These are phyloP conservation scores for Cyclostephanos invisitatus DNA, from an alignment of 108 stramenopile genomes.

Conservation along the genomic window DNA sequence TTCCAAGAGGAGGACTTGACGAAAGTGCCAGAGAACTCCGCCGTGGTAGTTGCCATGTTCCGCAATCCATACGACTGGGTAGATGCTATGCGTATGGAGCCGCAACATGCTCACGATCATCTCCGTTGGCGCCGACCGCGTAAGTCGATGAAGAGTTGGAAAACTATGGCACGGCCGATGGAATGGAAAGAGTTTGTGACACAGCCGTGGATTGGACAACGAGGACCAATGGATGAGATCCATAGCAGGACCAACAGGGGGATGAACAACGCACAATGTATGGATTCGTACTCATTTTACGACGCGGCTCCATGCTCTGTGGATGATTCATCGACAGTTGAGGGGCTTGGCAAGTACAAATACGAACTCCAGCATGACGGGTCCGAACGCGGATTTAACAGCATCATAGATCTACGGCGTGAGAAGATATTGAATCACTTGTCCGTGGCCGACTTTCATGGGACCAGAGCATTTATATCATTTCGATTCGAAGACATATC, in stretches of 20 bases:
- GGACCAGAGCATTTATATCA: slow-evolving; percentile 39
- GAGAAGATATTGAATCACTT: slow-evolving; percentile 49
- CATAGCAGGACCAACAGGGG: slow-evolving; percentile 7
- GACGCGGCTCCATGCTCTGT: slow-evolving; percentile 28
- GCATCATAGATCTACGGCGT: slow-evolving; percentile 40
- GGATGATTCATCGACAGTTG: slow-evolving; percentile 18
- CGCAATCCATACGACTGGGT: slow-evolving; percentile 52
- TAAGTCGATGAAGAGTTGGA: not conserved
- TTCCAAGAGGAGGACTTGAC: slow-evolving; percentile 1
- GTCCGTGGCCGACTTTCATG: slow-evolving; percentile 29
- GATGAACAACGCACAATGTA: slow-evolving; percentile 22
- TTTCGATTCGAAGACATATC: slow-evolving; percentile 46
- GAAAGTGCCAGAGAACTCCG: slow-evolving; percentile 26
- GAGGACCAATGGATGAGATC: slow-evolving; percentile 14
- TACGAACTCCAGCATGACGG: slow-evolving; percentile 47
- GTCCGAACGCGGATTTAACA: slow-evolving; percentile 34
- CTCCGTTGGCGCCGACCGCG: not conserved
- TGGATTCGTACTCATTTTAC: slow-evolving; percentile 16
- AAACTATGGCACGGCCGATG: not conserved
- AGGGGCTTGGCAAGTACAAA: slow-evolving; percentile 23
- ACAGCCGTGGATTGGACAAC: slow-evolving; percentile 46
- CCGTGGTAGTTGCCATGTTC: slow-evolving; percentile 43
- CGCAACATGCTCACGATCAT: slow-evolving; percentile 50
- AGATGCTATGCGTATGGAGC: slow-evolving; percentile 41
- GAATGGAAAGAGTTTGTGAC: slow-evolving; percentile 47